These are phyloP conservation scores for Leccinum subfulvum DNA, from an alignment of 1,284 basidiomycete species.

Conservation along the genomic window DNA sequence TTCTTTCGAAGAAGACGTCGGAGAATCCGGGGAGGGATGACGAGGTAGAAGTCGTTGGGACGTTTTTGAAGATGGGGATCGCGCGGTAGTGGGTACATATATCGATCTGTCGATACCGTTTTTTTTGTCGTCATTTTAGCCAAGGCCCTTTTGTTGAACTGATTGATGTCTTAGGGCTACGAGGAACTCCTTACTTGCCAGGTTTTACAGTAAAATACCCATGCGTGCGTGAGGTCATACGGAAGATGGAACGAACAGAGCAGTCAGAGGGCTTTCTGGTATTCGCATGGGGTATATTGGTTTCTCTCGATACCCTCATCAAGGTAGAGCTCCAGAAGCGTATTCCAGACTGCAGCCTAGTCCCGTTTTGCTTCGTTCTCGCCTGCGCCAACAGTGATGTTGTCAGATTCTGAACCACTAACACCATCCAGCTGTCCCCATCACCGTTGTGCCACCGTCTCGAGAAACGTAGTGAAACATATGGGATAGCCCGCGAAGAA, in stretches of 20 bases:
- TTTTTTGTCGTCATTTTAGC: no score
- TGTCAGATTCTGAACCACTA: constrained; percentile 12
- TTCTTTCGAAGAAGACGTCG: no score
- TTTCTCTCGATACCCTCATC: constrained; percentile 22
- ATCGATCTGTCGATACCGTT: no score
- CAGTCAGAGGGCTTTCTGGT: constrained; percentile 65
- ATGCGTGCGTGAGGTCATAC: constrained; percentile 87
- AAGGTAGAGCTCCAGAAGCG: constrained; percentile 91
- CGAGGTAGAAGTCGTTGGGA: no score
- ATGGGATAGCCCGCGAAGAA: constrained; percentile 91
- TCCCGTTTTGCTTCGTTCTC: constrained; percentile 65
- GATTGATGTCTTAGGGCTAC: no score
- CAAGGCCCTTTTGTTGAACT: no score
- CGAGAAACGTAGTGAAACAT: constrained; percentile 66
- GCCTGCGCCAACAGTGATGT: constrained; percentile 8
- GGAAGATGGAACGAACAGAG: constrained; percentile 67
- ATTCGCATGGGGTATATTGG: constrained; percentile 9
- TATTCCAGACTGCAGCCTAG: constrained; percentile 93
- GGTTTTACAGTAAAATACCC: constrained; percentile 79
- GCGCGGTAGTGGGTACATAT: no score
- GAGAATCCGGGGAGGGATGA: no score
- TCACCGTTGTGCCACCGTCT: constrained; percentile 77
- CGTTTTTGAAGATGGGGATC: no score
- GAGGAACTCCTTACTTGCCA: no score
- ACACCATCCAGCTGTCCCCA: constrained; percentile 76